Evolutionary conservation across 495 filamentous ascomycete species (phyloP).

Genomic region (Collariella sp.): DNA sequence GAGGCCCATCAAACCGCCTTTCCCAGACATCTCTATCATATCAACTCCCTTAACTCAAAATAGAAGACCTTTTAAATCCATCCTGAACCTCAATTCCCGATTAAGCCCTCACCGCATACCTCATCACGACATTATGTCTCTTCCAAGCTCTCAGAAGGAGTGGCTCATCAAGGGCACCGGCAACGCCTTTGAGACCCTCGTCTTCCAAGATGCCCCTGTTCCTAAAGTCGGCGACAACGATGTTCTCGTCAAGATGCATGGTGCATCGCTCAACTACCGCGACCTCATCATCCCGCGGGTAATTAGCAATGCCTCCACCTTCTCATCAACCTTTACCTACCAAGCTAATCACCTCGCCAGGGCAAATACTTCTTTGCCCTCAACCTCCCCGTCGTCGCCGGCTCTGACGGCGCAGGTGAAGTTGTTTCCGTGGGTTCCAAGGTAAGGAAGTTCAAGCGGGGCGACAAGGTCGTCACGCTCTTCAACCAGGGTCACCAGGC

Average conservation of each 20-base stretch:
- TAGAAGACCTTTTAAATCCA: background rate
- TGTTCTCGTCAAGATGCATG: conserved; percentile 67
- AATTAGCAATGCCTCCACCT: background rate
- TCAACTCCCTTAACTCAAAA: background rate
- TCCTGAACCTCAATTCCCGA: background rate
- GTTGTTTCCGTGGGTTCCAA: conserved; percentile 59
- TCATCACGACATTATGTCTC: conserved; percentile 16
- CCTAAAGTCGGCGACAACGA: conserved; percentile 60
- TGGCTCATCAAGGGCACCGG: conserved; percentile 51
- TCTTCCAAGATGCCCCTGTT: conserved; percentile 43
- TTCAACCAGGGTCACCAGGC: conserved; percentile 73
- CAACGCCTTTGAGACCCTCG: conserved; percentile 53
- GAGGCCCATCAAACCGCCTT: too few species aligned
- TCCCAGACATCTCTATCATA: too few species aligned
- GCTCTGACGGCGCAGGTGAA: conserved; percentile 71
- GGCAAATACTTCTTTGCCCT: conserved; percentile 61
- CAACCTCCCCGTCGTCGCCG: conserved; percentile 51
- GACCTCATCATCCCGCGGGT: conserved; percentile 69
- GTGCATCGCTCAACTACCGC: conserved; percentile 73
- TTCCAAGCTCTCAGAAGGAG: conserved; percentile 49
- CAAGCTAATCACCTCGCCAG: conserved; percentile 20
- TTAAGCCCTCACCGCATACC: background rate
- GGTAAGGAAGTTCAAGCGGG: conserved; percentile 58
- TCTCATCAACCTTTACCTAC: background rate
- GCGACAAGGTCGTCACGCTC: conserved; percentile 64